Evolutionary conservation across 768 basidiomycete species (phyloP).

Genomic region (Neoboletus magnificus): DNA sequence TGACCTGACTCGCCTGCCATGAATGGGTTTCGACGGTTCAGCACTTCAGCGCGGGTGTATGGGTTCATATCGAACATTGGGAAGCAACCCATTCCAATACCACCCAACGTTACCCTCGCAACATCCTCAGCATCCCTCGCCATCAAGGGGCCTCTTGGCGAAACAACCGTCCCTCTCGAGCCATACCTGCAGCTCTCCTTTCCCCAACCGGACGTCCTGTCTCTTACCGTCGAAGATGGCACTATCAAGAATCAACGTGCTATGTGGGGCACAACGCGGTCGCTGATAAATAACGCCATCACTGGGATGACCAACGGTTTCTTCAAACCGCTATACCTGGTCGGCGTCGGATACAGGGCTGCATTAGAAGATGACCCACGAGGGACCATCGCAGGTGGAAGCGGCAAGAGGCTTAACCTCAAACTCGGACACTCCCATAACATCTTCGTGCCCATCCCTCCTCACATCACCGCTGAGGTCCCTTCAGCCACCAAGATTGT

Average conservation of each 20-base stretch:
- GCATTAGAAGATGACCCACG: conserved; percentile 79
- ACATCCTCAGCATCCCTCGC: conserved; percentile 37
- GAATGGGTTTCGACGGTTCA: conserved; percentile 40
- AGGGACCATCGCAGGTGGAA: conserved; percentile 52
- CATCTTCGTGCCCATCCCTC: conserved; percentile 78
- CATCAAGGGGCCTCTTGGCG: conserved; percentile 60
- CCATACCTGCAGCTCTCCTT: conserved; percentile 43
- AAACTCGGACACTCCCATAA: conserved; percentile 92
- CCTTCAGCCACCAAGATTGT: conserved; percentile 82
- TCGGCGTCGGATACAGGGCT: conserved; percentile 93
- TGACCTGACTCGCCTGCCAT: background rate
- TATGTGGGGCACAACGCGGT: conserved; percentile 95
- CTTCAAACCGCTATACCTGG: conserved; percentile 77
- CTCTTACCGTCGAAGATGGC: conserved; percentile 52
- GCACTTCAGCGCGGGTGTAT: conserved; percentile 46
- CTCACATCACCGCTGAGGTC: conserved; percentile 76
- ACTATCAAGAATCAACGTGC: conserved; percentile 73
- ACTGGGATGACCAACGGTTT: conserved; percentile 88
- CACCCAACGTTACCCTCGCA: conserved; percentile 42
- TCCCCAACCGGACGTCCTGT: conserved; percentile 32
- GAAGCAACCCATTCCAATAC: conserved; percentile 57
- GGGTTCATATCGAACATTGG: conserved; percentile 57
- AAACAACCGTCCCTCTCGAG: conserved; percentile 45
- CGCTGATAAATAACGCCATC: conserved; percentile 86
- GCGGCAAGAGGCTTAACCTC: conserved; percentile 74